Conservation (phyloP, 768 basidiomycete genomes). For the Jaapia argillacea region DNA sequence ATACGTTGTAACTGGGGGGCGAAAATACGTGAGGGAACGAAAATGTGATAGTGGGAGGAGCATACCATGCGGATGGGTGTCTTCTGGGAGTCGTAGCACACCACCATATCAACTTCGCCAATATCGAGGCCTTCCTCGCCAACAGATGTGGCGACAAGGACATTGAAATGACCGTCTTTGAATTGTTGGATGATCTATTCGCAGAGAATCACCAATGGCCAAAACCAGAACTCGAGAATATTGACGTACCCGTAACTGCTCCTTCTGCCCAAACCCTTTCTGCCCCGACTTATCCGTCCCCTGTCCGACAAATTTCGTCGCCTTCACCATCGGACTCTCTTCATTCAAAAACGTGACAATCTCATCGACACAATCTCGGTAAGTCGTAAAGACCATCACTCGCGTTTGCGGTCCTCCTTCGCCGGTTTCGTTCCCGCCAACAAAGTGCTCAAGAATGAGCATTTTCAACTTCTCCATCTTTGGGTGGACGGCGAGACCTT, state of each 20-base stretch:
- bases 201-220: conserved; percentile 3
- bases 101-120: conserved; percentile 90
- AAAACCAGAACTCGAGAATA: not conserved
- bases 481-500: conserved; percentile 65
- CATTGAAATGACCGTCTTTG: conserved; percentile 80
- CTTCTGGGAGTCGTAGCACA: conserved; percentile 96
- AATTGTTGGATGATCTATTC: conserved; percentile 76
- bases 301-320: conserved; percentile 86
- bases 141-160: conserved; percentile 91
- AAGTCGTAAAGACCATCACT: conserved; percentile 94
- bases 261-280: conserved; percentile 84
- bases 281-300: conserved; percentile 75
- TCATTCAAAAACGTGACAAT: conserved; percentile 72
- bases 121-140: conserved; percentile 99
- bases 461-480: conserved; percentile 82
- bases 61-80: conserved; percentile 92
- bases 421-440: conserved; percentile 34
- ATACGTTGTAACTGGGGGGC: conserved; percentile 78
- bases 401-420: conserved; percentile 36
- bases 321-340: conserved; percentile 70
- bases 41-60: not conserved
- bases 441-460: conserved; percentile 76
- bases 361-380: conserved; percentile 84
- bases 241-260: conserved; percentile 70
- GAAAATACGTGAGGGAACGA: conserved; percentile 1